Conservation (phyloP, 352 stramenopile genomes). For the Globisporangium megalacanthum region DNA sequence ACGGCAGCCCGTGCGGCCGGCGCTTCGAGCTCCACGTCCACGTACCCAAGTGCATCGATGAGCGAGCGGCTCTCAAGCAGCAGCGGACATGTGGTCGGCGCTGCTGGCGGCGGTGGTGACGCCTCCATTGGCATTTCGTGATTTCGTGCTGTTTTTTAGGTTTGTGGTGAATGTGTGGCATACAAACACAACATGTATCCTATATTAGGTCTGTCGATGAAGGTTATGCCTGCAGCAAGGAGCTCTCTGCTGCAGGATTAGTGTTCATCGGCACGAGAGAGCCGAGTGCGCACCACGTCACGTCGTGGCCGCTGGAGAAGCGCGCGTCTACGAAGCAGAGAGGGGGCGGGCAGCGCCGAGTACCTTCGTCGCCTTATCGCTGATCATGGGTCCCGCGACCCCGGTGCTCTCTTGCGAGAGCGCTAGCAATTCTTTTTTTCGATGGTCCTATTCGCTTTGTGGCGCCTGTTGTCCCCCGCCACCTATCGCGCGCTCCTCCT, state of each 20-base stretch:
- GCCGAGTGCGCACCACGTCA: background rate
- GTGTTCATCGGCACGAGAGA: slow-evolving; percentile 40
- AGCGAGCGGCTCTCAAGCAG: slow-evolving; percentile 54
- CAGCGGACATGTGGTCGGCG: slow-evolving; percentile 40
- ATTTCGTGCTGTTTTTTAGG: slow-evolving; percentile 1
- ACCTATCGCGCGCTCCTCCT: background rate
- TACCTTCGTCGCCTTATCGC: slow-evolving; percentile 73
- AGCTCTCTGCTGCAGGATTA: slow-evolving; percentile 37
- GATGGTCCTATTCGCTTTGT: slow-evolving; percentile 16
- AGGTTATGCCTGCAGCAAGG: slow-evolving; percentile 39
- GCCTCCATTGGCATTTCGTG: background rate
- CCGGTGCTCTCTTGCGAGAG: slow-evolving; percentile 48
- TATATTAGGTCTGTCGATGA: slow-evolving; percentile 26
- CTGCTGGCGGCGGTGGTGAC: slow-evolving; percentile 14
- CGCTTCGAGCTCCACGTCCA: slow-evolving; percentile 62
- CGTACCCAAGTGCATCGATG: slow-evolving; percentile 71
- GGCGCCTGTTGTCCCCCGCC: background rate
- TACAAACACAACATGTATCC: no score
- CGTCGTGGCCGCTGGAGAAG: no score
- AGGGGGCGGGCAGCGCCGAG: slow-evolving; percentile 22
- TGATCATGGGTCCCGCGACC: slow-evolving; percentile 80
- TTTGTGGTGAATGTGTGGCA: no score
- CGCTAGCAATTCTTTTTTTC: slow-evolving; percentile 28
- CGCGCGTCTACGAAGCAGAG: slow-evolving; percentile 3
- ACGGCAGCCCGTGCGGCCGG: slow-evolving; percentile 40